Base-by-base conservation (phyloP, 202 grass and related monocot species). In the Cymbopogon flexuosus region DNA sequence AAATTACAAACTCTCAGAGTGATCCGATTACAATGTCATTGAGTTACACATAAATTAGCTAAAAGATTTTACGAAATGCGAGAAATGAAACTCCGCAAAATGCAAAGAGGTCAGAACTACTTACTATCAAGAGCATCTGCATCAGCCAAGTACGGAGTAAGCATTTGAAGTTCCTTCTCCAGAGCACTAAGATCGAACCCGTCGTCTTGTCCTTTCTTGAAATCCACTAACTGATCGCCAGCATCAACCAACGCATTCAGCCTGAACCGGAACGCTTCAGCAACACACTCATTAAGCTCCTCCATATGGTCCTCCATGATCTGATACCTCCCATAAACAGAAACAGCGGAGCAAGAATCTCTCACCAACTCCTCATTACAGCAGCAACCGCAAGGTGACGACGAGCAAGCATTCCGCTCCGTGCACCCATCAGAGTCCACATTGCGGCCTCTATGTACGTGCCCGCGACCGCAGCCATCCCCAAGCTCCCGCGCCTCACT, bases 301-400 rank as follows among this genome's bases (percentile, higher is more conserved):
- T 99, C 96, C 3, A 81, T 93, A 22, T 89, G 86, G 33, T 99
- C 92, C 76, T 96, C 90, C 83, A 91, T 85, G 86, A 96, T 88
- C 75, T 88, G 87, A 75, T 93, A 93, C 79, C 90, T 93, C 57
- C 90, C 92, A 80, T 96, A 93, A 67, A 96, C 87, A 11, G 90
- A 93, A 66, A 96, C 87, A 12, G 90, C 78, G 31, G 79, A 86
- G 75, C 75, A 75, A 23, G 79, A 70, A 80, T 90, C 75, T 41
- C 23, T 79, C 75, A 39, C 52, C 18, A 39, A 56, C 1, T 51
- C 79, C 66, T 68, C 85, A 62, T 69, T 79, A 60, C 72, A 64
- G 82, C 83, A 91, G 77, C 88, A 91, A 42, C 78, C 68, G 51
- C 90, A 90, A 7, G 85, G 81, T n/a, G 82, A 85, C 12, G 80